Percentiles rank a stretch among this genome's conserved stretches.
Conservation (phyloP, 768 basidiomycete genomes). For the Lactarius sp. region DNA sequence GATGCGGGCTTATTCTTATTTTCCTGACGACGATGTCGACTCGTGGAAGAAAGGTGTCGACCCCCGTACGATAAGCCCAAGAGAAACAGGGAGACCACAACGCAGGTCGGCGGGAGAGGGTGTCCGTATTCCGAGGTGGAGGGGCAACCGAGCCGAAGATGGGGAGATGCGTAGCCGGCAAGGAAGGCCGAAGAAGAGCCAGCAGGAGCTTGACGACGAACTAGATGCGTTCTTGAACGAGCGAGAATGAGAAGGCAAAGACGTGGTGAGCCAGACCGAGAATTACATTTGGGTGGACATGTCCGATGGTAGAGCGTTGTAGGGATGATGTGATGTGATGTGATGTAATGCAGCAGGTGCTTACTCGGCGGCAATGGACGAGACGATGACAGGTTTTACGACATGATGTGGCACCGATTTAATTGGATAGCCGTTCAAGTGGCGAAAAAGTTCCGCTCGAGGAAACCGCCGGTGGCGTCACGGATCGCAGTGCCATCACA, state of each 20-base stretch:
- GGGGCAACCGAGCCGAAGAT: slow-evolving; percentile 19
- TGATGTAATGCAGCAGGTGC: background rate
- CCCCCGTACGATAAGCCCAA: slow-evolving; percentile 34
- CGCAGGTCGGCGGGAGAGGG: slow-evolving; percentile 24
- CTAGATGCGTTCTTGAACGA: slow-evolving; percentile 71
- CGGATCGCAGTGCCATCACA: background rate
- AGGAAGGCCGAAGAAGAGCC: slow-evolving; percentile 49
- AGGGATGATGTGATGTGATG: slow-evolving; percentile 10
- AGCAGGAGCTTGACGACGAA: slow-evolving; percentile 78
- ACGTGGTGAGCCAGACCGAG: background rate
- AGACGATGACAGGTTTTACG: background rate
- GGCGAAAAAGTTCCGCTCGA: slow-evolving; percentile 3
- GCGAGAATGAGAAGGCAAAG: slow-evolving; percentile 8
- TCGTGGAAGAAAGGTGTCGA: slow-evolving; percentile 39
- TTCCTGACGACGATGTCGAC: slow-evolving; percentile 25
- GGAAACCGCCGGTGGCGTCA: background rate
- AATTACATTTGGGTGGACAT: background rate
- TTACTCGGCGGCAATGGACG: slow-evolving; percentile 10
- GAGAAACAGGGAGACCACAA: slow-evolving; percentile 24
- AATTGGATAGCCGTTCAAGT: background rate
- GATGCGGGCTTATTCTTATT: slow-evolving; percentile 39
- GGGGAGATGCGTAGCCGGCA: slow-evolving; percentile 32
- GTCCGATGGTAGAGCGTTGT: background rate
- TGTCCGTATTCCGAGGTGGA: background rate
- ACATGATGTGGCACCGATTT: background rate